A percentile compares a stretch with the other conserved stretches of the same genome.
Conservation (phyloP, 2,329 filamentous ascomycete genomes). For the Claviceps monticola region DNA sequence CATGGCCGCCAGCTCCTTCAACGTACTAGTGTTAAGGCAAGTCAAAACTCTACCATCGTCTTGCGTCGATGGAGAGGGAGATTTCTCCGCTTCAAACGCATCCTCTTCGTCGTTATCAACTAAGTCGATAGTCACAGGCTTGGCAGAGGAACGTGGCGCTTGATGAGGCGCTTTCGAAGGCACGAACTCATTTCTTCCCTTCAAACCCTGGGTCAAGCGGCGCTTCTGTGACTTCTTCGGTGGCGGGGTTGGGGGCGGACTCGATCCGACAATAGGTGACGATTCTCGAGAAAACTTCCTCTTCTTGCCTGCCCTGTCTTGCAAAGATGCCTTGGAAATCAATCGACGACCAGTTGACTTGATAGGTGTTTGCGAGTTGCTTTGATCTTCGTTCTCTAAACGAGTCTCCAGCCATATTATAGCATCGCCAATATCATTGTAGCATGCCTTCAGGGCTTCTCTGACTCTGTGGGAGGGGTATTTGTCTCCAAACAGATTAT, state of each 20-base stretch:
- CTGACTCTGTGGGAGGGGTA: conserved; percentile 18
- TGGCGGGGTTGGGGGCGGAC: conserved; percentile 15
- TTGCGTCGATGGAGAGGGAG: conserved; percentile 16
- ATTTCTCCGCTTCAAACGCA: conserved; percentile 22
- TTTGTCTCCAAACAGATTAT: conserved; percentile 19
- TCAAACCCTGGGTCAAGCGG: conserved; percentile 24
- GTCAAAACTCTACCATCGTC: conserved; percentile 44
- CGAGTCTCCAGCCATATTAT: conserved; percentile 17
- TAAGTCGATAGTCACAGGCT: conserved; percentile 21
- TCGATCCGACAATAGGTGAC: conserved; percentile 12
- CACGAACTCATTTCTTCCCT: conserved; percentile 13
- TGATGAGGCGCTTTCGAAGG: conserved; percentile 9
- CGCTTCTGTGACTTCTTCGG: conserved; percentile 12
- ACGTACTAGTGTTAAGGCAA: conserved; percentile 70
- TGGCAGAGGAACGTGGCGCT: conserved; percentile 18
- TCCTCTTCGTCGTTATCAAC: conserved; percentile 29
- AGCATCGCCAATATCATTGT: conserved; percentile 23
- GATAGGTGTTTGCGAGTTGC: background rate
- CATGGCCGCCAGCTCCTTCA: conserved; percentile 67
- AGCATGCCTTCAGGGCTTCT: conserved; percentile 18
- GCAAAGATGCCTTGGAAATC: conserved; percentile 17
- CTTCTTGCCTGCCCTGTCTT: conserved; percentile 8
- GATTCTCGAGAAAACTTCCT: conserved; percentile 8
- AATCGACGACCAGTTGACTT: conserved; percentile 16
- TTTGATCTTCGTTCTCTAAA: conserved; percentile 2